Percentiles rank a stretch among this genome's conserved stretches.
Evolutionary conservation across 2,329 filamentous ascomycete species (phyloP).

Genomic region (Epichloe sylvatica): DNA sequence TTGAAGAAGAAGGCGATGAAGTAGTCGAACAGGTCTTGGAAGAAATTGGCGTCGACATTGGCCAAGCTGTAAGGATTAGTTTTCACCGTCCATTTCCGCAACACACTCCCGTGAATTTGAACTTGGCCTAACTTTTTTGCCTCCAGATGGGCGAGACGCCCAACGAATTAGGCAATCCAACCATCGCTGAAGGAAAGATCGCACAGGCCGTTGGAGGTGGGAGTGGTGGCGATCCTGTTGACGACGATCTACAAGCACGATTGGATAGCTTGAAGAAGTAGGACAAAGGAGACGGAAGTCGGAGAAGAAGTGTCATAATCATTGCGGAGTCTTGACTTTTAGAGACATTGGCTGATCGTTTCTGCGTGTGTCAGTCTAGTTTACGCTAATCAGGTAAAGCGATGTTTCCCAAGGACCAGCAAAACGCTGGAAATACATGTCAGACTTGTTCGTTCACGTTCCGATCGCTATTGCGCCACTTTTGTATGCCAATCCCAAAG

Average conservation of each 20-base stretch:
- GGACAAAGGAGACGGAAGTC: not conserved
- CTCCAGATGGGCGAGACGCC: constrained; percentile 80
- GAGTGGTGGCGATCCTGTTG: constrained; percentile 43
- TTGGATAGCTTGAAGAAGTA: constrained; percentile 68
- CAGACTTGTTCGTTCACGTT: not conserved
- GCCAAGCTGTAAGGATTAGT: constrained; percentile 55
- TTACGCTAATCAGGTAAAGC: not conserved
- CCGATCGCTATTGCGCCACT: not conserved
- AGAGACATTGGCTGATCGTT: not conserved
- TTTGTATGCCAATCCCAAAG: not conserved
- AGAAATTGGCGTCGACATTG: constrained; percentile 90
- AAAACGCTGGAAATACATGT: not conserved
- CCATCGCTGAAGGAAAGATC: constrained; percentile 60
- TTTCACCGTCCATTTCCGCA: not conserved
- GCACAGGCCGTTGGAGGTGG: constrained; percentile 71
- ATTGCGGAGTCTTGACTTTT: not conserved
- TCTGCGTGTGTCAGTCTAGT: not conserved
- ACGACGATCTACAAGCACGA: constrained; percentile 87
- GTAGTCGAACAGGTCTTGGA: constrained; percentile 93
- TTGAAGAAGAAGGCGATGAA: constrained; percentile 93
- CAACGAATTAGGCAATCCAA: constrained; percentile 60
- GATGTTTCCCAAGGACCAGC: not conserved
- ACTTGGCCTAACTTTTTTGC: constrained; percentile 7
- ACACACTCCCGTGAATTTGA: not conserved
- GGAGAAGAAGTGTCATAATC: not conserved